Percentiles rank a stretch among this genome's conserved stretches.
phyloP scores from a whole-genome alignment of 179 eudicot species.

The Actinidia chinensis region DNA sequence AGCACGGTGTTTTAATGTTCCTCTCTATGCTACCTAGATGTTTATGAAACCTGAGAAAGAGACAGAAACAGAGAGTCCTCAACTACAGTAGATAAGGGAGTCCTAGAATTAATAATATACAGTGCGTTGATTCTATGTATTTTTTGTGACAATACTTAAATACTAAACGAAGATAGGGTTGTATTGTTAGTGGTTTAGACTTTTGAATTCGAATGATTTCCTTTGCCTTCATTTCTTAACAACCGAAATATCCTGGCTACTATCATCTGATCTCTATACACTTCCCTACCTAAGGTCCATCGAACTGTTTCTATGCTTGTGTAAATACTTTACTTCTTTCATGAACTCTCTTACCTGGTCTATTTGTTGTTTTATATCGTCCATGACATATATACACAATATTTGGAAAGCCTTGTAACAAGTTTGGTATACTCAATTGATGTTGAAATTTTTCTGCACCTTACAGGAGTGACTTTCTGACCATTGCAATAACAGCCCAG shows the following conservation, averaged over 20 bases:
- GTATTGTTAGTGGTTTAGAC: too few species aligned
- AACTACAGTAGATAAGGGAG: too few species aligned
- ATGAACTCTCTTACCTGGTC: background rate
- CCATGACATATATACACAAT: background rate
- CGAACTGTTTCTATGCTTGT: background rate
- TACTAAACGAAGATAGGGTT: too few species aligned
- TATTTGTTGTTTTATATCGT: background rate
- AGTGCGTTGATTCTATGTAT: too few species aligned
- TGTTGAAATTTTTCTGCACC: conserved; percentile 4
- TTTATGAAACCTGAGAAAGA: too few species aligned
- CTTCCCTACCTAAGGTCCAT: background rate
- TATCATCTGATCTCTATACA: background rate
- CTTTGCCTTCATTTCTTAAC: conserved; percentile 3
- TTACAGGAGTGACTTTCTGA: conserved; percentile 78
- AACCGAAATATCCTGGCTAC: background rate
- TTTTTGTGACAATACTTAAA: too few species aligned
- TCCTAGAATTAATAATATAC: too few species aligned
- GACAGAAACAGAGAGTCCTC: too few species aligned
- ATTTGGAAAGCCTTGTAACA: background rate
- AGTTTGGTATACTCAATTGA: background rate
- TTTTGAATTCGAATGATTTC: background rate
- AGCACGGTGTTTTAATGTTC: too few species aligned
- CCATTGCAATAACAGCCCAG: conserved; percentile 96
- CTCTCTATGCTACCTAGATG: too few species aligned
- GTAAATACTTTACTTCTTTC: background rate